These are phyloP conservation scores for Microbotryum intermedium DNA, from an alignment of 1,284 basidiomycete species.

Conservation along the genomic window DNA sequence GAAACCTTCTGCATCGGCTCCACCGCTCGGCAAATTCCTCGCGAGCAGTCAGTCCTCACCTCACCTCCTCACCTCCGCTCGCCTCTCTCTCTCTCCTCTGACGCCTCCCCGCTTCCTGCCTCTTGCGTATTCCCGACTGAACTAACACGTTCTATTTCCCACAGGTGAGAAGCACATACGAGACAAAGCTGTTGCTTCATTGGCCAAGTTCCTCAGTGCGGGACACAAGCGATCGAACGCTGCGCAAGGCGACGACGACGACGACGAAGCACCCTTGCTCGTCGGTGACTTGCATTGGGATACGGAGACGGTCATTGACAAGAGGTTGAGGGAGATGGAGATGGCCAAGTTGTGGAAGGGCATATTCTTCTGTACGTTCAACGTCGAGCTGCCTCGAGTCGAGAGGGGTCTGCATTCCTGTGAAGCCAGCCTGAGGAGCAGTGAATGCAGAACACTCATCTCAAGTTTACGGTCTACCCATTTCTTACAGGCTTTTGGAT, in stretches of 20 bases:
- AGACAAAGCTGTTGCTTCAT: conserved; percentile 28
- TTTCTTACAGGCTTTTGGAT: conserved; percentile 80
- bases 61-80: no score
- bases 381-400: background rate
- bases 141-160: background rate
- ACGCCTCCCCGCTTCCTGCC: background rate
- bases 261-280: conserved; percentile 37
- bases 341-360: conserved; percentile 96
- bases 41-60: conserved; percentile 77
- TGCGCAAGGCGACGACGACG: conserved; percentile 14
- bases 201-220: conserved; percentile 30
- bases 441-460: background rate
- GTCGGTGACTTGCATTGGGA: conserved; percentile 28
- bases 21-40: conserved; percentile 76
- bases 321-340: conserved; percentile 54
- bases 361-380: conserved; percentile 80
- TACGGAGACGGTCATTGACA: conserved; percentile 23
- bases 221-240: conserved; percentile 3
- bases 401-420: background rate
- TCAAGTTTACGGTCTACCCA: background rate
- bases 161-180: conserved; percentile 28
- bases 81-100: conserved; percentile 46
- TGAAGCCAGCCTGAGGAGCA: background rate
- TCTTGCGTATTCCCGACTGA: background rate
- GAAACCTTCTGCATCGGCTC: conserved; percentile 13